phyloP scores from a whole-genome alignment of 495 filamentous ascomycete genomes.

The Podospora australis region DNA sequence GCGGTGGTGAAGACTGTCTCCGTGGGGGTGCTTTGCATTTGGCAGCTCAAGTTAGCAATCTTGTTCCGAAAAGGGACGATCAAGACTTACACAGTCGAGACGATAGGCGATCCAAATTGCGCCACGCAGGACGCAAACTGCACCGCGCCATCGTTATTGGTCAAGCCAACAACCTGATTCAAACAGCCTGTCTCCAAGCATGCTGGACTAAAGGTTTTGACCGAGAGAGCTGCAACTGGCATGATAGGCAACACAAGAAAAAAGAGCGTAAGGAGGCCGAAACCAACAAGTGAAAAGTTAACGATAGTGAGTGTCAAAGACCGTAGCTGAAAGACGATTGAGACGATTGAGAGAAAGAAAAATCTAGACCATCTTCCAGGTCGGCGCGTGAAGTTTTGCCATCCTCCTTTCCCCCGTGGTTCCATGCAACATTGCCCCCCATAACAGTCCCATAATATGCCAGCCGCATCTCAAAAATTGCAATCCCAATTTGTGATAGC shows the following conservation, averaged over 20 bases:
- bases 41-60: background rate
- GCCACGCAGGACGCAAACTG: background rate
- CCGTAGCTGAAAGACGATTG: no score
- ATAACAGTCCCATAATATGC: background rate
- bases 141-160: background rate
- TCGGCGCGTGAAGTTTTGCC: background rate
- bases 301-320: background rate
- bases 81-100: background rate
- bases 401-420: no score
- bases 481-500: background rate
- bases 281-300: background rate
- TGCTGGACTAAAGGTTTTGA: background rate
- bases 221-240: background rate
- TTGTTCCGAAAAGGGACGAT: background rate
- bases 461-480: background rate
- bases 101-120: background rate
- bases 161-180: background rate
- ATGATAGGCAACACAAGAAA: background rate
- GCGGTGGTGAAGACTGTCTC: background rate
- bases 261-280: background rate
- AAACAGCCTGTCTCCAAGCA: background rate
- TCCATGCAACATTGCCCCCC: no score
- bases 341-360: background rate
- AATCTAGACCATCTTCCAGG: background rate
- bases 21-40: background rate